Conservation (phyloP, 352 stramenopile genomes). For the Nothophytophthora sp. region DNA sequence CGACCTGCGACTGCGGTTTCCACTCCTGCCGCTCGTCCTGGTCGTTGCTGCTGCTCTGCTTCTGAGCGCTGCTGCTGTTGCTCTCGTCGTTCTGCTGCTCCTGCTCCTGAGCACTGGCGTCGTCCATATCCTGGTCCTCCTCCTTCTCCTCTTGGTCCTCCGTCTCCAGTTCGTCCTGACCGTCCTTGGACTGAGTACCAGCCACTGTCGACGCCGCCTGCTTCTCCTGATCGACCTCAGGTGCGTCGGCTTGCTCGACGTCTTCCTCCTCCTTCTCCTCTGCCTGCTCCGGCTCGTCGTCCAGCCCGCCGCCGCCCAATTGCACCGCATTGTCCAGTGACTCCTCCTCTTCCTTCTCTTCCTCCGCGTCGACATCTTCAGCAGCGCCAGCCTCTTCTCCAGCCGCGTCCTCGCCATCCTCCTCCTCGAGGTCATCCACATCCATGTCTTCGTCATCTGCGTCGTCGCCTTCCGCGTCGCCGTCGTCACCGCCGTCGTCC, state of each 20-base stretch:
- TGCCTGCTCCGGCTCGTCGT: slow-evolving; percentile 73
- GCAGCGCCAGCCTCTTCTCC: slow-evolving; percentile 36
- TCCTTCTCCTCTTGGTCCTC: slow-evolving; percentile 50
- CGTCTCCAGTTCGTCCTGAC: slow-evolving; percentile 71
- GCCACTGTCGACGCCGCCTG: slow-evolving; percentile 60
- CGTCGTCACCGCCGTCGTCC: slow-evolving; percentile 39
- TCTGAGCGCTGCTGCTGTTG: slow-evolving; percentile 51
- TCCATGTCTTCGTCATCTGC: slow-evolving; percentile 56
- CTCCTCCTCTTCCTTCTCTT: slow-evolving; percentile 75
- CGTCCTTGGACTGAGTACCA: slow-evolving; percentile 84
- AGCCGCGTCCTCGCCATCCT: slow-evolving; percentile 36
- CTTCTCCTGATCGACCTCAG: slow-evolving; percentile 44
- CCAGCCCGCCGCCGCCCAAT: slow-evolving; percentile 67
- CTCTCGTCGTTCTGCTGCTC: slow-evolving; percentile 52
- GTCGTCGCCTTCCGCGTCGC: slow-evolving; percentile 39
- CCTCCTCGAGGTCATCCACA: slow-evolving; percentile 56
- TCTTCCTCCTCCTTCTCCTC: slow-evolving; percentile 68
- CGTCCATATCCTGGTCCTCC: slow-evolving; percentile 46
- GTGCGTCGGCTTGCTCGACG: slow-evolving; percentile 52
- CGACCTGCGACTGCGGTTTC: slow-evolving; percentile 53
- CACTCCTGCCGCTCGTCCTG: slow-evolving; percentile 61
- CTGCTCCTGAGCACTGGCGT: slow-evolving; percentile 48
- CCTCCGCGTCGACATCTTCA: slow-evolving; percentile 52
- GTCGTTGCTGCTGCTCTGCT: slow-evolving; percentile 53
- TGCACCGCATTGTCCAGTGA: slow-evolving; percentile 66